phyloP scores from a whole-genome alignment of 345 rosid genomes.

The Acer negundo region DNA sequence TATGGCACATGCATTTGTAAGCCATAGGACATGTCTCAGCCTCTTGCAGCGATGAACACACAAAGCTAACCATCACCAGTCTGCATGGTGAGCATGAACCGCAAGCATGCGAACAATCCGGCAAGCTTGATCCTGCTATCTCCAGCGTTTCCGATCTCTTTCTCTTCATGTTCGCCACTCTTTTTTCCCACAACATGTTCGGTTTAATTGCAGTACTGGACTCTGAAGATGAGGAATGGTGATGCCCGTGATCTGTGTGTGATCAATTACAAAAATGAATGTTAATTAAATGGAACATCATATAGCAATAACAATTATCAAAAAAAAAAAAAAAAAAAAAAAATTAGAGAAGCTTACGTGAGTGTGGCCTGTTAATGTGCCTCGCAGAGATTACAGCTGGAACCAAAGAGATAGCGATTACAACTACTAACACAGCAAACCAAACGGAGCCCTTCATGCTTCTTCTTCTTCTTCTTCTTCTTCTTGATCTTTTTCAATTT shows the following conservation, averaged over 20 bases:
- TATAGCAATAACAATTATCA: too few relatives aligned
- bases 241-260: slow-evolving; percentile 38
- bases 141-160: slow-evolving; percentile 61
- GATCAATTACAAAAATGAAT: neutral
- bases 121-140: slow-evolving; percentile 82
- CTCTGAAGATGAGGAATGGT: slow-evolving; percentile 13
- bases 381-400: slow-evolving; percentile 34
- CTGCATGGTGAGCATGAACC: slow-evolving; percentile 91
- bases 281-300: neutral
- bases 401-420: slow-evolving; percentile 35
- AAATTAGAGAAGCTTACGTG: slow-evolving; percentile 25
- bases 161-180: slow-evolving; percentile 15
- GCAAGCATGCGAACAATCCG: slow-evolving; percentile 91
- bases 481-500: neutral
- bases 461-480: neutral
- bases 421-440: slow-evolving; percentile 28
- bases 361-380: slow-evolving; percentile 33
- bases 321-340: neutral
- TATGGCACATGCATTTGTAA: slow-evolving; percentile 91
- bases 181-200: slow-evolving; percentile 23
- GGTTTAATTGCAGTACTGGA: slow-evolving; percentile 11
- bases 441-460: slow-evolving; percentile 42
- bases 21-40: slow-evolving; percentile 98
- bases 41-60: slow-evolving; percentile 78
- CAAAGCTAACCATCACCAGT: slow-evolving; percentile 91